Evolutionary conservation across 495 filamentous ascomycete species (phyloP).

Genomic region (Tuber indicum): DNA sequence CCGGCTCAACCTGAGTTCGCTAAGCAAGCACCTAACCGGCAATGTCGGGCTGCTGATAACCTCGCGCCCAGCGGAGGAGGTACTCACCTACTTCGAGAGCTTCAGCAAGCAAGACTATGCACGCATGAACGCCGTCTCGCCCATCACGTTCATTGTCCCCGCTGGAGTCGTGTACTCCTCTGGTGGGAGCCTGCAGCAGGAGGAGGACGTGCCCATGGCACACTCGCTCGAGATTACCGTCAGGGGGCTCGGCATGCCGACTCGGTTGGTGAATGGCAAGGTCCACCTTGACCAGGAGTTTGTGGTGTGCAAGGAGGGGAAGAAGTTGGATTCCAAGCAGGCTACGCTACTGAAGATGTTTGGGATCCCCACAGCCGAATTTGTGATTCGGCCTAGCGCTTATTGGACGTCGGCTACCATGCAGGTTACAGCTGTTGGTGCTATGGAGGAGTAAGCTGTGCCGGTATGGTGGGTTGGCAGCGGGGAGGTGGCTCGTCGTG

Average conservation of each 20-base stretch:
- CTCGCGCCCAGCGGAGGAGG: slow-evolving; percentile 56
- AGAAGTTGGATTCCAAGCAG: slow-evolving; percentile 78
- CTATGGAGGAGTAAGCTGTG: slow-evolving; percentile 45
- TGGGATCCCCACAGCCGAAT: slow-evolving; percentile 79
- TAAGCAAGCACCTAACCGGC: slow-evolving; percentile 66
- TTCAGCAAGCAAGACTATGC: slow-evolving; percentile 74
- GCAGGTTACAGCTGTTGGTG: slow-evolving; percentile 54
- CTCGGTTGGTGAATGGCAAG: slow-evolving; percentile 76
- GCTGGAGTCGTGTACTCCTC: slow-evolving; percentile 68
- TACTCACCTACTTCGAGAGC: slow-evolving; percentile 60
- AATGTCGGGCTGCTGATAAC: slow-evolving; percentile 89
- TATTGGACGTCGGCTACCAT: slow-evolving; percentile 60
- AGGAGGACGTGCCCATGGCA: slow-evolving; percentile 77
- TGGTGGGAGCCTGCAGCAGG: slow-evolving; percentile 63
- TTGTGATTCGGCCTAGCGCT: slow-evolving; percentile 69
- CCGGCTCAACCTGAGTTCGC: slow-evolving; percentile 61
- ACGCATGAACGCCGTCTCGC: slow-evolving; percentile 70
- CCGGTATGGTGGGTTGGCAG: not conserved
- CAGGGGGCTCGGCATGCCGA: slow-evolving; percentile 80
- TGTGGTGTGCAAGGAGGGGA: slow-evolving; percentile 70
- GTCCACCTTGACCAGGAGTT: slow-evolving; percentile 74
- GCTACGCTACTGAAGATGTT: slow-evolving; percentile 92
- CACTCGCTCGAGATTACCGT: slow-evolving; percentile 83
- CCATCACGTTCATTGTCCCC: slow-evolving; percentile 69
- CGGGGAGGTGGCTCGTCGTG: not conserved